Base-by-base conservation (phyloP, 495 filamentous ascomycete genomes). In the Glarea lozoyensis region DNA sequence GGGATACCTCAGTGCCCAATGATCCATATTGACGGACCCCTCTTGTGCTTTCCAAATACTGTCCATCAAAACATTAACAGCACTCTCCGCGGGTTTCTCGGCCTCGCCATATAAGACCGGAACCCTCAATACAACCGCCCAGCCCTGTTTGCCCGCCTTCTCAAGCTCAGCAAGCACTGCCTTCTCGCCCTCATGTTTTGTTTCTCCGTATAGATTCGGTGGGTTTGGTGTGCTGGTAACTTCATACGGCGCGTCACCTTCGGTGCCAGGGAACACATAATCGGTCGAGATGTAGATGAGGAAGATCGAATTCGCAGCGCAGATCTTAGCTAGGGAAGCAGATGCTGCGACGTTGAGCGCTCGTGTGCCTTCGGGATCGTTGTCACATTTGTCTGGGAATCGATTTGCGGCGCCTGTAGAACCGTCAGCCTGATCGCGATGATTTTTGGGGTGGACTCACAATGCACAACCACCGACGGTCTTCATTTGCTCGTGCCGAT, bases 251-350 rank as follows among this genome's bases (percentile, higher is more conserved):
- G 88, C 89, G 19, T 90, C 81, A n/a, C 87, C 84, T 22, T 79
- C 81, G 15, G 52, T 68, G 12, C 89, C 89, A 1, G 87, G 65
- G 57, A 96, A 96, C 32, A 96, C 87, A 59, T 96, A 96, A 66
- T 96, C 89, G 30, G 89, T 94, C 0, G 86, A 92, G 57, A 96
- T 94, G 68, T 94, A 94, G 57, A 95, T 76, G 22, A 94, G 69
- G 37, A 94, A 58, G 48, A 80, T 76, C n/a, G 60, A 61, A 10
- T 77, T 74, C 12, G 64, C 52, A 13, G 77, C 71, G 53, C 84
- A 82, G 23, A 78, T 66, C 21, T 72, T 61, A 15, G 88, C 87
- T 15, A 96, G 76, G 16, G 56, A 52, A 22, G 68, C 66, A 12
- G 84, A 77, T 9, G 86, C 81, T 3, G 78, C 72, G 19, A 90